Conservation (phyloP, 2,329 filamentous ascomycete species). For the Colletotrichum lentis region DNA sequence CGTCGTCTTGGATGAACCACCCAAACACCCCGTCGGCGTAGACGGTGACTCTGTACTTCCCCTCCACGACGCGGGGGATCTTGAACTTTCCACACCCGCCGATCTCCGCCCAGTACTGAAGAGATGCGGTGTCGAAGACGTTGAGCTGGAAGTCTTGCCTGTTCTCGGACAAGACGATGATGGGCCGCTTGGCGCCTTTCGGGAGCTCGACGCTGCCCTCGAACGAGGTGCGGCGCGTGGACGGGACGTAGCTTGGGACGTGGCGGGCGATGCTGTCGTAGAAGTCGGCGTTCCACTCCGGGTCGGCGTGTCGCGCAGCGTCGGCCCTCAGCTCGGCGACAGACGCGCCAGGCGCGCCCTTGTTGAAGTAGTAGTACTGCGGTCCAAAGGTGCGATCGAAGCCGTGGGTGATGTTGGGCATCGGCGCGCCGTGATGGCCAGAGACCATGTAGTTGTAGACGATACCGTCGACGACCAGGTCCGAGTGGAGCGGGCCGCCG, state of each 20-base stretch:
- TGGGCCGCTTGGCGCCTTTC: conserved; percentile 56
- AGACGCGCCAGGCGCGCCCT: conserved; percentile 4
- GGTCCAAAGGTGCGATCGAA: conserved; percentile 73
- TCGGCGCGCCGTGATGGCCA: conserved; percentile 70
- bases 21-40: conserved; percentile 70
- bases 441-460: conserved; percentile 71
- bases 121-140: conserved; percentile 60
- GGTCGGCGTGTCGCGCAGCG: conserved; percentile 59
- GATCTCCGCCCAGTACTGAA: conserved; percentile 70
- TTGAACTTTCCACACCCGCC: conserved; percentile 55
- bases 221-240: conserved; percentile 58
- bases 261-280: conserved; percentile 68
- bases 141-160: conserved; percentile 51
- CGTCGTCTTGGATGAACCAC: conserved; percentile 62
- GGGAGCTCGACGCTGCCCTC: conserved; percentile 61
- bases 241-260: conserved; percentile 66
- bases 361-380: conserved; percentile 70
- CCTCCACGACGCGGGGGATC: conserved; percentile 64
- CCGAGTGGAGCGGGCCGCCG: conserved; percentile 68
- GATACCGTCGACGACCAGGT: conserved; percentile 70
- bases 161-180: conserved; percentile 60
- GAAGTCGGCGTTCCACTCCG: conserved; percentile 65
- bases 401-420: conserved; percentile 69
- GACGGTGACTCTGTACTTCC: conserved; percentile 68
- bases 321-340: conserved; percentile 47